Base-by-base conservation (phyloP, 352 stramenopile species). In the Nothophytophthora sp. region DNA sequence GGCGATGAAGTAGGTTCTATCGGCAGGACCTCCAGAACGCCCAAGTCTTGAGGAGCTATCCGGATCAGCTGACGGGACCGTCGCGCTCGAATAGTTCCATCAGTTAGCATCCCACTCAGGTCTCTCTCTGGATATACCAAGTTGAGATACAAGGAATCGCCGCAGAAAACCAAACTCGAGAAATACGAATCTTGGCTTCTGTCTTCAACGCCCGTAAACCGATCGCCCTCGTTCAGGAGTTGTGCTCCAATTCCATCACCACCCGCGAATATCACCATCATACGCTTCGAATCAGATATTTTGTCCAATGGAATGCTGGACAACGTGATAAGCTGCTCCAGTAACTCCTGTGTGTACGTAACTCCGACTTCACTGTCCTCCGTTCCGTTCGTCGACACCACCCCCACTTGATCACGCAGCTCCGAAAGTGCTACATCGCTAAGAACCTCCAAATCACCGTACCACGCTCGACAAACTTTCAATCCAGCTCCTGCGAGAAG, bases 141-240 rank as follows among this genome's bases (percentile, higher is more conserved):
- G 25, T 63, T 82, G 16, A 89, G 37, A 33, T 75, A 86, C 16
- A 89, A 36, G 1, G 51, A 70, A 33, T 65, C 71, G 20, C 44
- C 61, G 19, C 66, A 84, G 27, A 66, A 60, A 4, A 81, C 46
- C 22, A 89, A 42, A 30, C 70, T 86, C n/a, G 78, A 86, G 16
- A 62, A 38, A 29, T 74, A 86, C 1, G 71, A 43, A 18, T 70
- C 53, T 5, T 32, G 20, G 3, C 9, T 18, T 30, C 44, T 63
- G 18, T 70, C 46, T 54, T 86, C 78, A 15, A 60, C 24, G 22
- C 51, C 53, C 3, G 51, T 60, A 63, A 70, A 64, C 45, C 24
- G 73, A 53, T 63, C 60, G 49, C 66, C 55, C 51, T 52, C 42
- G 35, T 46, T 13, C 43, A 75, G 49, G 18, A 49, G 46, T 51